phyloP scores from a whole-genome alignment of 139 green algal species.

The Micractinium conductrix region DNA sequence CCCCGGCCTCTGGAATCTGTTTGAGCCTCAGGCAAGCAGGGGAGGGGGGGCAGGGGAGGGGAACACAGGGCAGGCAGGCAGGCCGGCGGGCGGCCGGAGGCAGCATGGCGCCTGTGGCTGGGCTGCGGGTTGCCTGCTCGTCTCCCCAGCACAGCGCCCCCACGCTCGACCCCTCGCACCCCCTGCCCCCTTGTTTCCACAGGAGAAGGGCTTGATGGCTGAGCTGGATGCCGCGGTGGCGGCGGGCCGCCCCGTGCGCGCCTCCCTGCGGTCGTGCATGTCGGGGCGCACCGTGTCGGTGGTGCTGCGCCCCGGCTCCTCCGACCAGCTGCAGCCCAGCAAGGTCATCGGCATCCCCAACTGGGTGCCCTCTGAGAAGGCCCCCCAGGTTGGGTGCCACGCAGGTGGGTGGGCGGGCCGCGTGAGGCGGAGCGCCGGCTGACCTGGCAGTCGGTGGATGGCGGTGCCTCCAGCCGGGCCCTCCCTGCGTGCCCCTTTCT shows the following conservation, averaged over 20 bases:
- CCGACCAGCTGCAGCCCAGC: constrained; percentile 31
- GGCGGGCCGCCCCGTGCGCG: background rate
- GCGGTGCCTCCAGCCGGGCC: background rate
- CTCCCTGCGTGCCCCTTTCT: too few relatives aligned
- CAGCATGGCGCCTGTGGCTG: too few relatives aligned
- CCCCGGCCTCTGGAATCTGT: constrained; percentile 24
- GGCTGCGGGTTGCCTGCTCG: too few relatives aligned
- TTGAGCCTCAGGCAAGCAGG: background rate
- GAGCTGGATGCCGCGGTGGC: constrained; percentile 9
- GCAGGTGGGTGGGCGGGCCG: constrained; percentile 1
- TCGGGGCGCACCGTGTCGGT: background rate
- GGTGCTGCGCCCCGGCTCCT: constrained; percentile 36
- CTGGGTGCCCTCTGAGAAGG: constrained; percentile 33
- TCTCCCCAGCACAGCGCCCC: too few relatives aligned
- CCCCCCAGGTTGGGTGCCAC: constrained; percentile 11
- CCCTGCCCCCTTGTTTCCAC: background rate
- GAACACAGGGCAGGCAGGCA: too few relatives aligned
- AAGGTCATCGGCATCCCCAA: constrained; percentile 36
- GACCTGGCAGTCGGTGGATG: background rate
- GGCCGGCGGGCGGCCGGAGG: too few relatives aligned
- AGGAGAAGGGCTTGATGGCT: background rate
- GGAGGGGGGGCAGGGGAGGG: background rate
- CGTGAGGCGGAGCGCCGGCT: background rate
- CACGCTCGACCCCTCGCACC: background rate
- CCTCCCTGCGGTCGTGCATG: background rate